Evolutionary conservation across 2,329 filamentous ascomycete species (phyloP), one percentile per base, ranked within the genome.

Genomic region (Penicillium digitatum): DNA sequence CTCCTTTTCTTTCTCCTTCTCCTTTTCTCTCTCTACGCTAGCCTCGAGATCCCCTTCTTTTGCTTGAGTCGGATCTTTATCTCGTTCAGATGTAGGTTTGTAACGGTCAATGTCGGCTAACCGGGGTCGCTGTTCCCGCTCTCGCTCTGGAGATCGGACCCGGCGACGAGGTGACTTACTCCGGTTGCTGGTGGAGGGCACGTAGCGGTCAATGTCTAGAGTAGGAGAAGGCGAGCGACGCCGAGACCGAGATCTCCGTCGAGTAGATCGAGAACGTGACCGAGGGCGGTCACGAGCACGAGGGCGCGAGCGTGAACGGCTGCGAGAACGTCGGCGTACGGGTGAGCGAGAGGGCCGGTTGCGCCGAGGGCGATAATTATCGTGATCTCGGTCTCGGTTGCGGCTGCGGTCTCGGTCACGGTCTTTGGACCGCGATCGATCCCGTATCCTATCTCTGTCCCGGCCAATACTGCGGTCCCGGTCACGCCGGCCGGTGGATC

Each of bases 31-130:
- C n/a, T 38, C 39, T 16, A 22, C 18, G 32, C 20, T 27, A 18
- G 27, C 27, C 16, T 51, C 52, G 11, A 29, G 4, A 27, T 51
- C 44, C 55, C 60, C 51, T 57, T 48, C 50, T 54, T 66, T 34
- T 58, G 64, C 54, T 56, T 40, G 62, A n/a, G 62, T 56, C 31
- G 53, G 53, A 24, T 69, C 69, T 18, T 68, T 64, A 26, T 67
- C 65, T 39, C 64, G 57, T 45, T 66, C 68, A 20, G 69, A 71
- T 16, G 66, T 69, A 42, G 77, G 77, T 22, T 78, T 71, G 57
- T 79, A 79, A 24, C 77, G 71, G 60, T 79, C 76, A 58, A 77
- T 75, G 27, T 75, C 72, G 8, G 68, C 62, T 50, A 72, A 67
- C 18, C 72, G 63, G 7, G 64, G 48, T 52, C 69, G 66, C 10